Percentiles rank a stretch among this genome's conserved stretches.
phyloP scores from a whole-genome alignment of 495 filamentous ascomycete genomes.

The Penicillium riverlandense region DNA sequence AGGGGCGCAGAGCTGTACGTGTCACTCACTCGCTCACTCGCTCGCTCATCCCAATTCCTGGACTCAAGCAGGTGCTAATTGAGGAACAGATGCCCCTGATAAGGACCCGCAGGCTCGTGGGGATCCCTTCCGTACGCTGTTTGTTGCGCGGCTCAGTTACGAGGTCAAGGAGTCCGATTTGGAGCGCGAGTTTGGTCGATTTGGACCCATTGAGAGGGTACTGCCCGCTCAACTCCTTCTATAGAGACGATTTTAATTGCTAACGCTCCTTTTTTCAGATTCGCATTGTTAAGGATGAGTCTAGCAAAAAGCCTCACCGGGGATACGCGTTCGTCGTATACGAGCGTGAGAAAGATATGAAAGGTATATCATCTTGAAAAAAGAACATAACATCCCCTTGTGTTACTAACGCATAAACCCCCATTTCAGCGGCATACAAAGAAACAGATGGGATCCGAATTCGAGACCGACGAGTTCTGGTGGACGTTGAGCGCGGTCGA shows the following conservation, averaged over 20 bases:
- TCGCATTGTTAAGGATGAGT: constrained; percentile 71
- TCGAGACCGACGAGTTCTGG: constrained; percentile 83
- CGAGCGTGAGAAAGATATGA: constrained; percentile 98
- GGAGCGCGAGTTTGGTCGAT: constrained; percentile 89
- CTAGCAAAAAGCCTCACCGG: constrained; percentile 74
- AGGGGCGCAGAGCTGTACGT: constrained; percentile 61
- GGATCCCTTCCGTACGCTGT: constrained; percentile 91
- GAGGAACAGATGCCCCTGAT: constrained; percentile 53
- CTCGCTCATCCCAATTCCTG: background rate
- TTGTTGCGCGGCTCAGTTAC: constrained; percentile 84
- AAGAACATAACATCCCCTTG: constrained; percentile 5
- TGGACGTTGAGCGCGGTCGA: constrained; percentile 93
- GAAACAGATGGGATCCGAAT: constrained; percentile 88
- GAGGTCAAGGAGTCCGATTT: constrained; percentile 83
- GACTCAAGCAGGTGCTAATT: constrained; percentile 2
- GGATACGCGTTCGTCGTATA: constrained; percentile 98
- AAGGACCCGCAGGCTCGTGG: constrained; percentile 76
- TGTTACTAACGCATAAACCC: constrained; percentile 20
- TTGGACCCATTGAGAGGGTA: constrained; percentile 91
- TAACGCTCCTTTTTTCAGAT: constrained; percentile 50
- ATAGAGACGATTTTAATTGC: background rate
- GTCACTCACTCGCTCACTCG: constrained; percentile 5
- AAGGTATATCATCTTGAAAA: constrained; percentile 59
- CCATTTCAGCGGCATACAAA: constrained; percentile 63
- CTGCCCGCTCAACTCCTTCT: background rate